Conservation (phyloP, 169 alveolate genomes). For the Plasmodium knowlesi region DNA sequence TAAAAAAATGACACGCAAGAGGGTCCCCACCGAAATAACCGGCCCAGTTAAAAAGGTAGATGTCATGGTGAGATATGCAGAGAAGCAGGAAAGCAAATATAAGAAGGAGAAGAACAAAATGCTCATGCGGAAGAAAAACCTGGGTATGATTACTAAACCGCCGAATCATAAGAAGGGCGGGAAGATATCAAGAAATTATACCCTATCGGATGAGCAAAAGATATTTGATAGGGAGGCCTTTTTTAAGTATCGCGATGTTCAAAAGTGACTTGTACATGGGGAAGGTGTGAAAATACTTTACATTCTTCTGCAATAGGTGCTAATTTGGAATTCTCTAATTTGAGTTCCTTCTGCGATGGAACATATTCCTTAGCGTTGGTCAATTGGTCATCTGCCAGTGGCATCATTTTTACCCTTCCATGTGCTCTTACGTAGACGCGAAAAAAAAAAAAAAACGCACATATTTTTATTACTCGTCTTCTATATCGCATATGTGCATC, state of each 20-base stretch:
- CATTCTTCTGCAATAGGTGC: neutral
- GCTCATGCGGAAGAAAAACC: conserved; percentile 32
- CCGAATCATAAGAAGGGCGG: conserved; percentile 34
- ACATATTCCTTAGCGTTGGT: neutral
- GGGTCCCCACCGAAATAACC: conserved; percentile 29
- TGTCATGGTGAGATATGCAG: conserved; percentile 58
- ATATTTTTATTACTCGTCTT: neutral
- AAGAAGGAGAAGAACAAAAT: conserved; percentile 56
- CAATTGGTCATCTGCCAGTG: neutral
- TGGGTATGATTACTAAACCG: conserved; percentile 75
- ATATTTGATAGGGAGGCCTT: conserved; percentile 76
- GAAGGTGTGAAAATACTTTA: neutral
- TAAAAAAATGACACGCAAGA: conserved; percentile 43
- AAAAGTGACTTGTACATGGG: conserved; percentile 19
- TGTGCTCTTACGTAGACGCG: neutral
- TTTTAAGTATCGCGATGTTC: conserved; percentile 67
- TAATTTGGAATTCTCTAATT: neutral
- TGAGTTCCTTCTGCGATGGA: neutral
- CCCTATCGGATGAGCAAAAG: conserved; percentile 73
- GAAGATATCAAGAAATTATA: conserved; percentile 45
- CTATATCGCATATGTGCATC: neutral
- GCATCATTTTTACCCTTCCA: neutral
- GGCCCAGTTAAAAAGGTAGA: conserved; percentile 56
- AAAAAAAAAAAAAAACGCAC: neutral
- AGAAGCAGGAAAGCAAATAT: conserved; percentile 68